Conservation (phyloP, 1,284 basidiomycete species). For the Fomes fomentarius region DNA sequence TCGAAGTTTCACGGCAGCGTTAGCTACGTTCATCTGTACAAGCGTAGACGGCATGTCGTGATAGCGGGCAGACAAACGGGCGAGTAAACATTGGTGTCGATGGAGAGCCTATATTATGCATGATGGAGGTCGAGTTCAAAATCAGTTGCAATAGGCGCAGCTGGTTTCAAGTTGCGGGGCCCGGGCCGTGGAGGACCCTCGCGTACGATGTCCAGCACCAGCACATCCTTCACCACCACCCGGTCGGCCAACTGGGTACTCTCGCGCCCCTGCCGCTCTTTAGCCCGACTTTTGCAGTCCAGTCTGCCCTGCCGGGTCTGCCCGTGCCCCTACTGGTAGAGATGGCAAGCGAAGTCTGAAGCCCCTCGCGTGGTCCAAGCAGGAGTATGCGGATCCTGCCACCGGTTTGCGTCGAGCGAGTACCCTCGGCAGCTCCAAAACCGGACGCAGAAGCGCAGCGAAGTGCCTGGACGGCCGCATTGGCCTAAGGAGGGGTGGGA, state of each 20-base stretch:
- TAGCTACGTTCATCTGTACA: too few species aligned
- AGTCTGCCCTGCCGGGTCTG: conserved; percentile 54
- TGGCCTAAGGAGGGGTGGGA: conserved; percentile 90
- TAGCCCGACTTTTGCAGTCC: conserved; percentile 42
- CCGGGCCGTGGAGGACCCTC: conserved; percentile 16
- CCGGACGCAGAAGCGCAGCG: conserved; percentile 53
- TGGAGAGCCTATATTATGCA: too few species aligned
- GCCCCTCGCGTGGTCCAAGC: conserved; percentile 64
- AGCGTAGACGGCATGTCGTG: too few species aligned
- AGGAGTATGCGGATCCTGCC: conserved; percentile 56
- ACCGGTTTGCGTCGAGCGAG: conserved; percentile 53
- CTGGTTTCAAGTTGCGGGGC: conserved; percentile 7
- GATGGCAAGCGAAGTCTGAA: conserved; percentile 60
- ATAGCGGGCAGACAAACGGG: too few species aligned
- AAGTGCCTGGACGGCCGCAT: conserved; percentile 49
- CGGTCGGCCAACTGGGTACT: conserved; percentile 46
- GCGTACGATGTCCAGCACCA: conserved; percentile 26
- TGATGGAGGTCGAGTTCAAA: too few species aligned
- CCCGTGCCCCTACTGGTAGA: conserved; percentile 64
- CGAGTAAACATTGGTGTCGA: too few species aligned
- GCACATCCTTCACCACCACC: conserved; percentile 18
- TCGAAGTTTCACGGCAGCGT: too few species aligned
- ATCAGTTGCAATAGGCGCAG: background rate
- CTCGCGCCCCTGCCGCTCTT: conserved; percentile 43
- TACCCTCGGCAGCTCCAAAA: conserved; percentile 61